Evolutionary conservation across 768 basidiomycete genomes (phyloP), one percentile per base, ranked within the genome.

Genomic region (Tylopilus vinaceipallidus): DNA sequence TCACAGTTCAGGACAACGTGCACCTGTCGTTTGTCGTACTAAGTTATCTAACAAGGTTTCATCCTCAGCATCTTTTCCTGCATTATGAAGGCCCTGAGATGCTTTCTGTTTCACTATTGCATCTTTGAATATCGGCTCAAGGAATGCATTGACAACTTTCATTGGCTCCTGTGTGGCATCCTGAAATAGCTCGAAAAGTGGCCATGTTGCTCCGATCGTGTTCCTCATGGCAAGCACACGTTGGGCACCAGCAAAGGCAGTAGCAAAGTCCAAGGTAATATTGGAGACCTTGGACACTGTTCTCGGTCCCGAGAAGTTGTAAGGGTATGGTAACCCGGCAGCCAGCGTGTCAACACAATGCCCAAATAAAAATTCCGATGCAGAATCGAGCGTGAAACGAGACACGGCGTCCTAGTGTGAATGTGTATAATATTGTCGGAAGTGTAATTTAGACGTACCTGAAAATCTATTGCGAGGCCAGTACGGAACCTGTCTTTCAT

Each of bases 401-500:
- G 70, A 69, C 20, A 79, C 58, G 7, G 73, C 52, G 46, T 81
- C 77, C 66, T 80, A 54, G 14, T 3, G 9, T 1, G 24, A 35
- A 27, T 23, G 29, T 24, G 29, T 1, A 34, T 39, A 12, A 26
- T 19, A 3, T 11, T 13, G 4, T 0, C 16, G 6, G 8, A 23
- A 33, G 10, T 26, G 14, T 20, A 12, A 16, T 6, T 4, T 3
- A 7, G 17, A 30, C 65, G 3, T 41, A 80, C 82, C 69, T 84
- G 84, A 50, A 86, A 77, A 54, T 86, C 82, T 13, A 86, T 64
- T 0, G 83, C 69, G 30, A 76, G 68, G 2, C 80, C 82, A 19
- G 69, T 64, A 4, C 58, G 47, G 24, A 80, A 70, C 8, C 82
- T 72, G 3, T 59, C 61, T 40, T 74, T 75, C 40, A 79, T 71